Base-by-base conservation (phyloP, 2,329 filamentous ascomycete genomes). In the Emericellopsis atlantica region DNA sequence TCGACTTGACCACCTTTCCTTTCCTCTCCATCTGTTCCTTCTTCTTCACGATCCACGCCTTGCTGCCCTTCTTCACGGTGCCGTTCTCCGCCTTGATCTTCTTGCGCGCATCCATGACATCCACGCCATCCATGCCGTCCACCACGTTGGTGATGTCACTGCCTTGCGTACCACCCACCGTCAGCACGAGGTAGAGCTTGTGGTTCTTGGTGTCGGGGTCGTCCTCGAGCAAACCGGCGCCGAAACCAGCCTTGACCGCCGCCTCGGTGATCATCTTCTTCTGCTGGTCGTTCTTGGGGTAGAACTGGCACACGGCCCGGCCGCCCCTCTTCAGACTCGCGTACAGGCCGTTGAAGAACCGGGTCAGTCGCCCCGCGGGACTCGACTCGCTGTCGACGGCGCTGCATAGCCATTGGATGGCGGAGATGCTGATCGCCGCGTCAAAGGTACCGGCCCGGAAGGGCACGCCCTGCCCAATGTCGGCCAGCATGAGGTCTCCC, bases 381-480 rank as follows among this genome's bases (percentile, higher is more conserved):
- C 76, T 84, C 0, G 92, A 89, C 39, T 93, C 87, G 55, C 78
- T 85, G 44, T 76, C 84, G 60, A 96, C 92, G 33, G 90, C 92
- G 60, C 95, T 96, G 61, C 92, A 98, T 24, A 98, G 71, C 92
- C 92, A 98, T 61, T 98, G 92, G n/a, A 98, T 84, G 1, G 92
- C 92, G 50, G 79, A 87, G 57, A 98, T 96, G 54, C 81, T 88
- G 51, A 98, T 88, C 18, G 92, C 92, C 0, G 90, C 92, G 58
- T 98, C 92, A 56, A 98, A 98, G 0, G 81, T 78, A 26, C 92
- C 92, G 0, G 92, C 77, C 14, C 92, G 80, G 59, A 98, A 98
- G 0, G 92, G 92, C 0, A 98, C 78, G 2, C 92, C 92, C 56
- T 98, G 92, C 0, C 92, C 92, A 39, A 95, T 94, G 54, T 98